Conservation (phyloP, 345 rosid genomes). For the Alliaria petiolata region DNA sequence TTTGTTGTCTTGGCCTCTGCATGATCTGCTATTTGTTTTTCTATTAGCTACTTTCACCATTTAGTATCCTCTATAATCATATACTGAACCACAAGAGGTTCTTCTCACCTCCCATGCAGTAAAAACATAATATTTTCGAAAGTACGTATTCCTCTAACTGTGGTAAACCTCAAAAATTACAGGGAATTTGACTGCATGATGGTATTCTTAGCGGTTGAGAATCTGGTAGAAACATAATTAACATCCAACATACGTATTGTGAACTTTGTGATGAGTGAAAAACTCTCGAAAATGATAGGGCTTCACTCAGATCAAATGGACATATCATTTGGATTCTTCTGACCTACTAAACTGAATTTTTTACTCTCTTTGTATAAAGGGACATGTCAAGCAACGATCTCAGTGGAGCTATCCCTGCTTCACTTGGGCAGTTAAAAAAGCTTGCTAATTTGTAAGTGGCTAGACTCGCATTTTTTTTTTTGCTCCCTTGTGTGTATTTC, state of each 20-base stretch:
- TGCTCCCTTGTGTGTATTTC: background rate
- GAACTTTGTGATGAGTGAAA: background rate
- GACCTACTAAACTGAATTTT: background rate
- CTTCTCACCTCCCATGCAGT: background rate
- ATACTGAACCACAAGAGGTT: slow-evolving; percentile 8
- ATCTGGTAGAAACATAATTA: slow-evolving; percentile 1
- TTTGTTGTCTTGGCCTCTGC: background rate
- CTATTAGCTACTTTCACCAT: background rate
- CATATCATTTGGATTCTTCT: slow-evolving; percentile 22
- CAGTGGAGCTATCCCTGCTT: slow-evolving; percentile 64
- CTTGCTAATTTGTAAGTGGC: slow-evolving; percentile 67
- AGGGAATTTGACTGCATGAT: background rate
- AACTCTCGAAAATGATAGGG: background rate
- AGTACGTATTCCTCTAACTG: background rate
- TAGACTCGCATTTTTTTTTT: slow-evolving; percentile 2
- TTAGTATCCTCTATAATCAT: background rate
- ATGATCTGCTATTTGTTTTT: background rate
- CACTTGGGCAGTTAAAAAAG: slow-evolving; percentile 66
- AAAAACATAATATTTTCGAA: background rate
- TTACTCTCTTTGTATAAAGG: slow-evolving; percentile 35
- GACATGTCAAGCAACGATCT: slow-evolving; percentile 81
- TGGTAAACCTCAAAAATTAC: slow-evolving; percentile 5
- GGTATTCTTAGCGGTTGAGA: background rate
- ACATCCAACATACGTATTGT: background rate
- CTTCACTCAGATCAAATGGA: background rate